Evolutionary conservation across 371 early-diverging fungal genomes (phyloP).

Genomic region (Apophysomyces sp.): DNA sequence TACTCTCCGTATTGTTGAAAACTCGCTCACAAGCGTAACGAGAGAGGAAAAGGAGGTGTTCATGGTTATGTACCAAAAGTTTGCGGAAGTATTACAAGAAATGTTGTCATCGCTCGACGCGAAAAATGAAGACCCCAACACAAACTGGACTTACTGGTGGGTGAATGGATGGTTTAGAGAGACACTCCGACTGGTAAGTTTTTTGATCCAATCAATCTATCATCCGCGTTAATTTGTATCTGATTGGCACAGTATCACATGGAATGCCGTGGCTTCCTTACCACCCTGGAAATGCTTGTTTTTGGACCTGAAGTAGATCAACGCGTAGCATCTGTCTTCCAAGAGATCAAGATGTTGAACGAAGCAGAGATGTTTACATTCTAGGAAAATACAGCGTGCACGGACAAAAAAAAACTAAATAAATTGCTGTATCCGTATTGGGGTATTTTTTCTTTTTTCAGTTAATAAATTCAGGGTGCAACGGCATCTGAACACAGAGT

Average conservation of each 20-base stretch:
- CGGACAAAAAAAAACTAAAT: not conserved
- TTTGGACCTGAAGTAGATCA: conserved; percentile 67
- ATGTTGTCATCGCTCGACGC: conserved; percentile 38
- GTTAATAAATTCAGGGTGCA: not conserved
- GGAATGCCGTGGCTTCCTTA: conserved; percentile 62
- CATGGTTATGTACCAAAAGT: conserved; percentile 71
- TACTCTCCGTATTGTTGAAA: conserved; percentile 59
- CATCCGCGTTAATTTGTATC: not conserved
- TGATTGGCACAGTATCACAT: conserved; percentile 51
- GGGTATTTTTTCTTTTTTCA: not conserved
- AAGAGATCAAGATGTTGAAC: conserved; percentile 46
- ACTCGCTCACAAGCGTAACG: conserved; percentile 62
- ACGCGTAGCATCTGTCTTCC: conserved; percentile 53
- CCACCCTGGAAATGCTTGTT: conserved; percentile 68
- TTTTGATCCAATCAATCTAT: conserved; percentile 3
- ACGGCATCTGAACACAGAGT: not conserved
- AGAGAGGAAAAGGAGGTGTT: conserved; percentile 86
- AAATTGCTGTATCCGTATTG: not conserved
- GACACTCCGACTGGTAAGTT: conserved; percentile 62
- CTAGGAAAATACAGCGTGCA: not conserved
- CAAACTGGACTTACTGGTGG: conserved; percentile 68
- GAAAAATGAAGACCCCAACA: conserved; percentile 42
- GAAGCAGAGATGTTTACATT: conserved; percentile 15
- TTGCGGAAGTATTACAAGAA: conserved; percentile 57
- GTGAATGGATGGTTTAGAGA: conserved; percentile 82